A percentile compares a stretch with the other conserved stretches of the same genome.
Conservation (phyloP, 2,329 filamentous ascomycete species). For the Ophiostoma himal-ulmi region DNA sequence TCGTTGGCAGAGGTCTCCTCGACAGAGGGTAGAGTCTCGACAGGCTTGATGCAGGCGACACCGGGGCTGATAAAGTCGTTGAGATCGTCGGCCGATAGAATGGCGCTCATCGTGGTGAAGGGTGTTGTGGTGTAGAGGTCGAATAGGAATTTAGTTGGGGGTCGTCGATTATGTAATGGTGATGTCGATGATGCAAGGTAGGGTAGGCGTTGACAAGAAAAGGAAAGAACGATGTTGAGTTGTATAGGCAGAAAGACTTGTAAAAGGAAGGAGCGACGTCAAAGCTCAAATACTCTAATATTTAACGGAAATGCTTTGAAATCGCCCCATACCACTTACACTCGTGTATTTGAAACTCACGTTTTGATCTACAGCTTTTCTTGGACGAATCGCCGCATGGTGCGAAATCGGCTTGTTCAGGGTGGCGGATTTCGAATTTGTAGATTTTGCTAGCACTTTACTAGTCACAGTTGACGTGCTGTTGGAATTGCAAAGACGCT, state of each 20-base stretch:
- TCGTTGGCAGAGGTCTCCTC: slow-evolving; percentile 41
- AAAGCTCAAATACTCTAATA: not conserved
- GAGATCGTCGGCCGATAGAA: slow-evolving; percentile 90
- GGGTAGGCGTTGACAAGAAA: not conserved
- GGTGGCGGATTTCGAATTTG: slow-evolving; percentile 21
- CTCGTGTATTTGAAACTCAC: not conserved
- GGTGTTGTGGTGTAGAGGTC: slow-evolving; percentile 1
- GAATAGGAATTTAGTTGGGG: not conserved
- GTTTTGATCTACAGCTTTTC: not conserved
- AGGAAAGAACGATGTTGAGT: not conserved
- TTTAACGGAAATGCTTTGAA: slow-evolving; percentile 8
- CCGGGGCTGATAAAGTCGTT: slow-evolving; percentile 99
- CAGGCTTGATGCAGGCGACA: slow-evolving; percentile 95
- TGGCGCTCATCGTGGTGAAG: slow-evolving; percentile 72
- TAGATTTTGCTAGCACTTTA: slow-evolving; percentile 1
- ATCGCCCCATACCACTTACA: slow-evolving; percentile 6
- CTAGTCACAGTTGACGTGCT: not conserved
- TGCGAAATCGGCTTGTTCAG: slow-evolving; percentile 23
- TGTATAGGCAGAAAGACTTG: not conserved
- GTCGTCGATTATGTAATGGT: slow-evolving; percentile 5
- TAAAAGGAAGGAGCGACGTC: not conserved
- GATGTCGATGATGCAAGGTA: not conserved
- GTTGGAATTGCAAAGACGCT: slow-evolving; percentile 16
- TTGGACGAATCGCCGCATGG: not conserved
- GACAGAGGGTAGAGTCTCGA: slow-evolving; percentile 77